Evolutionary conservation across 2,329 filamentous ascomycete genomes (phyloP), one percentile per base, ranked within the genome.

Genomic region (Passalora sequoiae): DNA sequence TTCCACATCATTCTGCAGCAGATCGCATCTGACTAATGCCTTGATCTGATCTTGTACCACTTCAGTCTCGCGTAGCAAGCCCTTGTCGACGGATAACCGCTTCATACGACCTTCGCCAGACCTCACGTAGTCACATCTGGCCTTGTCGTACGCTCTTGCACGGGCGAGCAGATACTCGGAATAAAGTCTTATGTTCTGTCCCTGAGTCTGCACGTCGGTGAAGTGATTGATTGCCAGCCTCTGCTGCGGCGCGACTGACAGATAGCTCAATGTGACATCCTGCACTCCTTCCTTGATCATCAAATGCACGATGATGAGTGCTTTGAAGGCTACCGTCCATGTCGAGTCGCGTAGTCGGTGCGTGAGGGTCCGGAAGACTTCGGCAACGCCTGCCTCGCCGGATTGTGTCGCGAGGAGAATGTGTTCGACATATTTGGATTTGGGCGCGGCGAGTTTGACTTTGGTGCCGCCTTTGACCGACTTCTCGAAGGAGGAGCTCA

Each of bases 281-380:
- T 84, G 81, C 52, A 89, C 84, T 41, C 92, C 92, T 70, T 98
- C 92, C 56, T 92, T 81, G 63, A 98, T 92, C 92, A 98, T 97
- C 49, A 97, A 73, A 66, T 98, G 92, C 35, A 94, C 81, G 37
- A 94, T 92, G 59, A 97, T 95, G 55, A 98, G 74, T 58, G 88
- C 84, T 73, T 98, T 98, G 81, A 96, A 95, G 53, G 95, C 91
- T 45, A 97, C 89, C n/a, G 92, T 98, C 92, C 92, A 98, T 74
- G 92, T 95, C 56, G 91, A 91, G 66, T 98, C 92, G 64, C 89
- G 84, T 55, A 98, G 70, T 40, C 92, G 81, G 64, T 88, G 81
- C 63, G 94, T 89, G 42, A 98, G 74, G 30, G 89, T 87, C 49
- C 92, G 83, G 66, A 98, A 97, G 61, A 98, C 86, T 70, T 98